A percentile compares a stretch with the other conserved stretches of the same genome.
Evolutionary conservation across 2,329 filamentous ascomycete species (phyloP).

Genomic region (Westerdykella sp.): DNA sequence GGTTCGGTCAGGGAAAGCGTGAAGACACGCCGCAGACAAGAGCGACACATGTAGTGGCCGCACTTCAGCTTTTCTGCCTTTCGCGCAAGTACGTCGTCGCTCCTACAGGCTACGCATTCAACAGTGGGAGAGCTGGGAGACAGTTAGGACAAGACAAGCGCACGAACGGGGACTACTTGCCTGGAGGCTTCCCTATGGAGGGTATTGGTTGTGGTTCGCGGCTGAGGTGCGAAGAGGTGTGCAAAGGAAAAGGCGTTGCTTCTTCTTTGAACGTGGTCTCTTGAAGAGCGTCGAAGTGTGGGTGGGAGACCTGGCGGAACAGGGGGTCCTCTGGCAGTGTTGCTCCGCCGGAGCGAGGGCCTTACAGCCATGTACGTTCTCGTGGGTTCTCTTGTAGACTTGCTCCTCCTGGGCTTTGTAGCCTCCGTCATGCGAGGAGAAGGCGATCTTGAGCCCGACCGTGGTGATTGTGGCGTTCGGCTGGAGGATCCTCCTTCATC

Average conservation of each 20-base stretch:
- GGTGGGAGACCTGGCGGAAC: slow-evolving; percentile 4
- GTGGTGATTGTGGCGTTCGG: slow-evolving; percentile 28
- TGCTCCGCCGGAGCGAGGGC: slow-evolving; percentile 26
- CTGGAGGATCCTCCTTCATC: slow-evolving; percentile 33
- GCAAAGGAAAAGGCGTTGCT: slow-evolving; percentile 31
- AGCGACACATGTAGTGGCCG: slow-evolving; percentile 73
- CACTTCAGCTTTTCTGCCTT: slow-evolving; percentile 68
- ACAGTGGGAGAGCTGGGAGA: slow-evolving; percentile 50
- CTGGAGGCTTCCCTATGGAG: slow-evolving; percentile 23
- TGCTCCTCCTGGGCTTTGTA: slow-evolving; percentile 27
- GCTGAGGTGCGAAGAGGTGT: slow-evolving; percentile 25
- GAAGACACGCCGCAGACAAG: slow-evolving; percentile 69
- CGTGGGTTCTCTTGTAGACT: slow-evolving; percentile 27
- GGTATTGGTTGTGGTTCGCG: slow-evolving; percentile 16
- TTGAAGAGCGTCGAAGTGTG: slow-evolving; percentile 16
- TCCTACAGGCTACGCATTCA: slow-evolving; percentile 66
- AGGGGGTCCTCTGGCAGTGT: slow-evolving; percentile 18
- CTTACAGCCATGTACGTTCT: slow-evolving; percentile 23
- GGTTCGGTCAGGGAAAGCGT: slow-evolving; percentile 69
- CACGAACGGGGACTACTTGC: slow-evolving; percentile 6
- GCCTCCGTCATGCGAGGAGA: slow-evolving; percentile 25
- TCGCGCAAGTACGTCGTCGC: slow-evolving; percentile 57
- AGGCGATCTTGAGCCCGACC: slow-evolving; percentile 26
- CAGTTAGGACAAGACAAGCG: slow-evolving; percentile 9
- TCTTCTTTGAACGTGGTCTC: slow-evolving; percentile 21